Evolutionary conservation across 257 asterid genomes (phyloP), one percentile per base, ranked within the genome.

Genomic region (Euphrasia confusa): DNA sequence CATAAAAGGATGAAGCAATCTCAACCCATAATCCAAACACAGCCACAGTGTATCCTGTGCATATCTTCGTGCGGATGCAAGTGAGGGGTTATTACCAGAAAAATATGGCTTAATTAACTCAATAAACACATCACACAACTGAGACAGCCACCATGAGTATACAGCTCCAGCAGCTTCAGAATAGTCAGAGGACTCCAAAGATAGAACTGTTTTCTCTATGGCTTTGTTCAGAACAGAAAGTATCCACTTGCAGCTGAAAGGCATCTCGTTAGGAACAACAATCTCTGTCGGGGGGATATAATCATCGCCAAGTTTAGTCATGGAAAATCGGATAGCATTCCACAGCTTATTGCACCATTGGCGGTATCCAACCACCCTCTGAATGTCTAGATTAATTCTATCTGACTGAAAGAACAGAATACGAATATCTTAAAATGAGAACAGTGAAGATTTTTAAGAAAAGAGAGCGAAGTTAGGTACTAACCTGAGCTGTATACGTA

Each of bases 271-370:
- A 32, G 85, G 79, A 61, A 32, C 78, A 61, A 32, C 78, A 63
- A 92, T 68, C 58, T 74, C 72, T n/a, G 74, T 53, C 57, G 96
- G 89, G 64, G 99, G 97, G 59, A 67, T 73, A 71, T 84, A 92
- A 62, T 89, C 88, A 45, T 92, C 99, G 66, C 94, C 97, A 57
- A 89, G 95, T 80, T 84, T 92, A 67, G 81, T 83, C 97, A 92
- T 89, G 56, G 97, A 93, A 74, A 92, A 92, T 83, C 97, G 76
- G 57, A 86, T 80, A 37, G 97, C 99, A 82, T 92, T 92, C 99
- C 99, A 92, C 66, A 92, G 71, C 77, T 92, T 89, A 78, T 92
- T 92, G 71, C 99, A 92, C 99, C 97, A 92, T 60, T 89, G 95
- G 6, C 99, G 95, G 71, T 92, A 92, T 53, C 97, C 96, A 75